Evolutionary conservation across 345 rosid species (phyloP).

Genomic region (Populus nigra): DNA sequence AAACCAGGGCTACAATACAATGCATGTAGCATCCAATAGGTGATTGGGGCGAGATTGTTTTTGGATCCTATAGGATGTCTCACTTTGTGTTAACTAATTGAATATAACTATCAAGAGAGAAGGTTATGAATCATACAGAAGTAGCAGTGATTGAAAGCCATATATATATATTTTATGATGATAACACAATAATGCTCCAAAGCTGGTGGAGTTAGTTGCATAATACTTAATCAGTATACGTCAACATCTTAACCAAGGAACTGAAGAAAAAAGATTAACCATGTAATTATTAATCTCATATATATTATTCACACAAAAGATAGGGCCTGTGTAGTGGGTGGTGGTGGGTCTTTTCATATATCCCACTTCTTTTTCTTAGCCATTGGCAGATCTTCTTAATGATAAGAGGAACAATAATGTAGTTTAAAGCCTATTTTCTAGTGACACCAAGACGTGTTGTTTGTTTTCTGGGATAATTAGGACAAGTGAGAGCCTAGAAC

Average conservation of each 20-base stretch:
- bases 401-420: slow-evolving; percentile 4
- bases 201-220: slow-evolving; percentile 45
- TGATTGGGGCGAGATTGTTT: too few species aligned
- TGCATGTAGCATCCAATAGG: too few species aligned
- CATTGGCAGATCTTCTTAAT: slow-evolving; percentile 21
- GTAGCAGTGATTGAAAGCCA: not conserved
- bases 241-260: slow-evolving; percentile 27
- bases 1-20: too few species aligned
- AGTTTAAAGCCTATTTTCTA: slow-evolving; percentile 20
- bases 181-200: slow-evolving; percentile 27
- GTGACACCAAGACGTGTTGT: slow-evolving; percentile 14
- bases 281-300: not conserved
- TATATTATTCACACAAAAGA: slow-evolving; percentile 7
- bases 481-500: not conserved
- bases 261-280: not conserved
- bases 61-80: not conserved
- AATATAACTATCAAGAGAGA: not conserved
- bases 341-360: slow-evolving; percentile 35
- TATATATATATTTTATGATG: not conserved
- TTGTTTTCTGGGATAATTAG: slow-evolving; percentile 16
- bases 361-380: not conserved
- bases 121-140: not conserved
- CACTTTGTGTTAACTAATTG: not conserved
- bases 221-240: slow-evolving; percentile 24
- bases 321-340: slow-evolving; percentile 1